Base-by-base conservation (phyloP, 768 basidiomycete genomes). In the Pleurotus salmoneostramineus region DNA sequence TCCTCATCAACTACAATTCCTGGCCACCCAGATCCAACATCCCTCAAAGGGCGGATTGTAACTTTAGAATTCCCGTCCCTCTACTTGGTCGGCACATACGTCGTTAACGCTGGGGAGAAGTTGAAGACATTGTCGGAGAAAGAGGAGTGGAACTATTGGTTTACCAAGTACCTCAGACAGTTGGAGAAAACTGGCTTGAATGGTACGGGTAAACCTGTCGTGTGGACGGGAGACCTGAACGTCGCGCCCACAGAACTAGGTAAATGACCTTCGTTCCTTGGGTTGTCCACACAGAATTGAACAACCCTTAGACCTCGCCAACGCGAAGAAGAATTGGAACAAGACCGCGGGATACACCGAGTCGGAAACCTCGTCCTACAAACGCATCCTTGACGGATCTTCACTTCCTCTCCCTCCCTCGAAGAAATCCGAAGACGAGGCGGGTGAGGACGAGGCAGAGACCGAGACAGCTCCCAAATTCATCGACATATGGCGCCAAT, bases 201-300 rank as follows among this genome's bases (percentile, higher is more conserved):
- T 3, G 90, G 94, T 70, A 80, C 76, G 61, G 83, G 79, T 64
- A 95, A 95, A 64, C 86, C 92, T 2, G 88, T 95, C 7, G 88
- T 95, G 56, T 95, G 93, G 93, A 77, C 81, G 8, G 93, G 93
- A 5, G 93, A 95, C 70, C 65, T 95, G 57, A 95, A 95, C 60
- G 90, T 93, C 44, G 91, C 93, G 3, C 91, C 91, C 2, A 91
- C 91, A 0, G 84, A 77, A 49, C 74, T 81, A 54, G 91, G 90
- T 88, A 56, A 50, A 63, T 51, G 35, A n/a, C 33, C 17, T 6
- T 47, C 10, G 36, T 8, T 56, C 47, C 21, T 14, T n/a, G 47
- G 36, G 34, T 35, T 10, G 14, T 21, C 15, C 14, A 15, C 49
- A 11, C 21, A 6, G 6, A 32, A 36, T 34, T 17, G 47, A 36